These are phyloP conservation scores for Aegilops umbellulata DNA, from an alignment of 176 grass and related monocot genomes.

Conservation along the genomic window DNA sequence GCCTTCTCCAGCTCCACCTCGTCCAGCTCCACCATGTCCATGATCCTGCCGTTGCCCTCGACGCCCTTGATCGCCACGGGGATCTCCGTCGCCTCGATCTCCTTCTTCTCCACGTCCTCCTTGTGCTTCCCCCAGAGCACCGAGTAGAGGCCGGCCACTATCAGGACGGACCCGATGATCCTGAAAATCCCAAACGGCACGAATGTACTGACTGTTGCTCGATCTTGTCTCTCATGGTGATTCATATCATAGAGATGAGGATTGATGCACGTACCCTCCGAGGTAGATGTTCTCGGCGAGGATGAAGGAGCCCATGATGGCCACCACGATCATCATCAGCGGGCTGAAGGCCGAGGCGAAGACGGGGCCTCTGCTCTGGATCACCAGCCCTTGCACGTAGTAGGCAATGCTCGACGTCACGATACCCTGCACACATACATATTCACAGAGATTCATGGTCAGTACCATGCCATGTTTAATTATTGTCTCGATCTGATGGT, in stretches of 20 bases:
- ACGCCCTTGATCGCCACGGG: slow-evolving; percentile 63
- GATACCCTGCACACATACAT: slow-evolving; percentile 62
- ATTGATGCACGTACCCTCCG: slow-evolving; percentile 55
- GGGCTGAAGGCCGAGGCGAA: slow-evolving; percentile 99
- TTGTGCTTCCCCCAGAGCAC: slow-evolving; percentile 98
- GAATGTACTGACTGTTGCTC: not conserved
- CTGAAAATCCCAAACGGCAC: slow-evolving; percentile 22
- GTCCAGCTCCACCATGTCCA: slow-evolving; percentile 69
- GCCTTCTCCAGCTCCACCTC: slow-evolving; percentile 77
- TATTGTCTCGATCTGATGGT: not conserved
- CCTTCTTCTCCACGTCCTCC: slow-evolving; percentile 78
- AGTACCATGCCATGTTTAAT: not conserved
- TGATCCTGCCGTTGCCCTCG: slow-evolving; percentile 54
- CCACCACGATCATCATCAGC: slow-evolving; percentile 97
- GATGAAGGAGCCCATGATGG: slow-evolving; percentile 98
- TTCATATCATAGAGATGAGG: not conserved
- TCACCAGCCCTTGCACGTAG: slow-evolving; percentile 97
- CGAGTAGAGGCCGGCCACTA: slow-evolving; percentile 81
- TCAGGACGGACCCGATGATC: slow-evolving; percentile 66
- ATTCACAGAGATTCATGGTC: not conserved
- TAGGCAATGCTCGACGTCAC: slow-evolving; percentile 99
- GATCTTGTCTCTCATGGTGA: not conserved
- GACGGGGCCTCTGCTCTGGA: slow-evolving; percentile 75
- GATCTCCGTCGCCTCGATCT: slow-evolving; percentile 49
- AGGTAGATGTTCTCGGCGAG: slow-evolving; percentile 96